Conservation (phyloP, 495 filamentous ascomycete species). For the Monascus purpureus region DNA sequence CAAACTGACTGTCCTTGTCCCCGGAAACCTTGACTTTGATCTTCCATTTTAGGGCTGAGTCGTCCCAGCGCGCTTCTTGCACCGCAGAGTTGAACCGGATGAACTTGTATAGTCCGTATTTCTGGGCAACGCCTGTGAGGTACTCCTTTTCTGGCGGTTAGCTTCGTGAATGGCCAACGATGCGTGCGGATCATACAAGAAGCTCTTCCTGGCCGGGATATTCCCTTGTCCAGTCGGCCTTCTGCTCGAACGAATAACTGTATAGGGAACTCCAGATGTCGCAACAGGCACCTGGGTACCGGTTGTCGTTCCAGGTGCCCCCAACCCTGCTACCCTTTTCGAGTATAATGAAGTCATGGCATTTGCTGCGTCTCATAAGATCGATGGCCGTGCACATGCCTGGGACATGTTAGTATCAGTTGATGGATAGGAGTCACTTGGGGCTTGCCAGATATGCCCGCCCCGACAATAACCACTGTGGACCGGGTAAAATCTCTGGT, state of each 20-base stretch:
- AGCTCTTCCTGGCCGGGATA: conserved; percentile 54
- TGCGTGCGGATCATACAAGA: no score
- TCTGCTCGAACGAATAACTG: conserved; percentile 54
- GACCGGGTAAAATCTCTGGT: conserved; percentile 23
- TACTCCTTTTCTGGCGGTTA: no score
- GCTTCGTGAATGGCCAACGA: no score
- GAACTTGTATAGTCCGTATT: conserved; percentile 42
- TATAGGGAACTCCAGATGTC: conserved; percentile 41
- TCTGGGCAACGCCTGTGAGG: conserved; percentile 41
- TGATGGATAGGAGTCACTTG: background rate
- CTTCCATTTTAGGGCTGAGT: conserved; percentile 40
- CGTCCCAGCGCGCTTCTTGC: conserved; percentile 43
- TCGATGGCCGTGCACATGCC: conserved; percentile 46
- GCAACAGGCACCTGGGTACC: conserved; percentile 40
- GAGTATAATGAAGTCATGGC: conserved; percentile 40
- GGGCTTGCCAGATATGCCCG: conserved; percentile 28
- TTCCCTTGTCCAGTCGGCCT: conserved; percentile 46
- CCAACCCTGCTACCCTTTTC: conserved; percentile 39
- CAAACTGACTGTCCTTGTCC: conserved; percentile 32
- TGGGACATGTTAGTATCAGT: conserved; percentile 2
- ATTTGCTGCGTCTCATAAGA: conserved; percentile 36
- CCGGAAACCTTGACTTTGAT: conserved; percentile 25
- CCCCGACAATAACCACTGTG: conserved; percentile 41
- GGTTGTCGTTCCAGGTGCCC: conserved; percentile 43
- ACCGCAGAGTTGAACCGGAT: conserved; percentile 41